These are phyloP conservation scores for Schizophyllum amplum DNA, from an alignment of 1,284 basidiomycete species.

Conservation along the genomic window DNA sequence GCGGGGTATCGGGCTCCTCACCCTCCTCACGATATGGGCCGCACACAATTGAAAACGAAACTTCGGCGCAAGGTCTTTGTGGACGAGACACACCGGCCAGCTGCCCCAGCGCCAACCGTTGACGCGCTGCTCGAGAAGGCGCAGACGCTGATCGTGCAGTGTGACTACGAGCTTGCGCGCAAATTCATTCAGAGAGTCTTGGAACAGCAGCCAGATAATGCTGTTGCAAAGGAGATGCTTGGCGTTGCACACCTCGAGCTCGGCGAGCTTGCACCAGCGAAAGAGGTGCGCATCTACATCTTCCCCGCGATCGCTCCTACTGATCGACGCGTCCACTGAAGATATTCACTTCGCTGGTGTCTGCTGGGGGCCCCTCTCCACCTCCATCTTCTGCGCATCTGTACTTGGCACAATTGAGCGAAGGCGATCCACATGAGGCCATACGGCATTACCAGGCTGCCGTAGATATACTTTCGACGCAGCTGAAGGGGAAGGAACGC, in stretches of 20 bases:
- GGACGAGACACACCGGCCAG: conserved; percentile 10
- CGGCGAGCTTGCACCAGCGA: conserved; percentile 70
- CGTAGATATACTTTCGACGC: conserved; percentile 63
- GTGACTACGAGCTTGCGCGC: conserved; percentile 76
- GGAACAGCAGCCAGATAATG: conserved; percentile 55
- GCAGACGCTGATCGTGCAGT: conserved; percentile 71
- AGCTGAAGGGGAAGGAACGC: conserved; percentile 65
- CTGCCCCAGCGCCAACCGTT: conserved; percentile 29
- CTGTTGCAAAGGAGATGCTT: conserved; percentile 73
- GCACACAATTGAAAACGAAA: conserved; percentile 54
- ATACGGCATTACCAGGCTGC: conserved; percentile 79
- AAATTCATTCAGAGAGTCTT: conserved; percentile 68
- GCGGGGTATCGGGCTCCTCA: conserved; percentile 12
- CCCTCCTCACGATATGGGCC: conserved; percentile 42
- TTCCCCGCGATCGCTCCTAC: background rate
- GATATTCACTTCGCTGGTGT: conserved; percentile 60
- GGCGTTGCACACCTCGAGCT: conserved; percentile 73
- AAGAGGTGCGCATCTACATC: conserved; percentile 15
- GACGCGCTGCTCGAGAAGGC: conserved; percentile 63
- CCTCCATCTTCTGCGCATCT: conserved; percentile 82
- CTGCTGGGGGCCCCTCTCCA: conserved; percentile 40
- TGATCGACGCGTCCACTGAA: conserved; percentile 20
- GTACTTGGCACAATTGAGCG: conserved; percentile 84
- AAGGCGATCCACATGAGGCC: conserved; percentile 69
- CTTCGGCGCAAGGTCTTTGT: conserved; percentile 26